Evolutionary conservation across 2,329 filamentous ascomycete genomes (phyloP).

Genomic region (Lachnellula arida): DNA sequence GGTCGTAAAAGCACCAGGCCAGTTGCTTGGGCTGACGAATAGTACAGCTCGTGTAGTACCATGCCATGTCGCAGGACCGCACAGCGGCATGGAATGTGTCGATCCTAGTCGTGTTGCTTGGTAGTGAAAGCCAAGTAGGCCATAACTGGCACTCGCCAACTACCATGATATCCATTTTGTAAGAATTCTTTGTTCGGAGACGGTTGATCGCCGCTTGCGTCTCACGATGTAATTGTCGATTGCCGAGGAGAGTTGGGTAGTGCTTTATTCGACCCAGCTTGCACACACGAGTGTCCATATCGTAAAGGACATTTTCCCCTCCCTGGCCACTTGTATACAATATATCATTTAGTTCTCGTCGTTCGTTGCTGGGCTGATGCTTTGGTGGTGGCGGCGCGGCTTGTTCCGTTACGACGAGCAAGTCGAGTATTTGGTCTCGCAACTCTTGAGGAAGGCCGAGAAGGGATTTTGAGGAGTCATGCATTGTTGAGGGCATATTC

Average conservation of each 20-base stretch:
- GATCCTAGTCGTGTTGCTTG: not conserved
- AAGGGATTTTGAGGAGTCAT: not conserved
- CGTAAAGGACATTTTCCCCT: not conserved
- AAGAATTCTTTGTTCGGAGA: not conserved
- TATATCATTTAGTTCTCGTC: not conserved
- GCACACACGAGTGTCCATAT: not conserved
- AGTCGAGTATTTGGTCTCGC: not conserved
- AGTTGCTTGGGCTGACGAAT: no score
- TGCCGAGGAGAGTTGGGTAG: not conserved
- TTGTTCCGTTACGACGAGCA: not conserved
- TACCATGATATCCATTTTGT: not conserved
- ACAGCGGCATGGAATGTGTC: not conserved
- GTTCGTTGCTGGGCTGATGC: not conserved
- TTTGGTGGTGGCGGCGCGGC: not conserved
- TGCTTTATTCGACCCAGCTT: not conserved
- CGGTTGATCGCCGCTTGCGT: not conserved
- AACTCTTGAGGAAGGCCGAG: not conserved
- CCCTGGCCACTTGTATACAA: not conserved
- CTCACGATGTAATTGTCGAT: not conserved
- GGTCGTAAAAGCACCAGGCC: not conserved
- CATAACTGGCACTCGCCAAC: not conserved
- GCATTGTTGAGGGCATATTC: no score
- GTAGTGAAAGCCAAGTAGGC: not conserved
- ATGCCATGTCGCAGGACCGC: not conserved
- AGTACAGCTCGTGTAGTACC: no score